Conservation (phyloP, 345 rosid genomes). For the Camelina neglecta region DNA sequence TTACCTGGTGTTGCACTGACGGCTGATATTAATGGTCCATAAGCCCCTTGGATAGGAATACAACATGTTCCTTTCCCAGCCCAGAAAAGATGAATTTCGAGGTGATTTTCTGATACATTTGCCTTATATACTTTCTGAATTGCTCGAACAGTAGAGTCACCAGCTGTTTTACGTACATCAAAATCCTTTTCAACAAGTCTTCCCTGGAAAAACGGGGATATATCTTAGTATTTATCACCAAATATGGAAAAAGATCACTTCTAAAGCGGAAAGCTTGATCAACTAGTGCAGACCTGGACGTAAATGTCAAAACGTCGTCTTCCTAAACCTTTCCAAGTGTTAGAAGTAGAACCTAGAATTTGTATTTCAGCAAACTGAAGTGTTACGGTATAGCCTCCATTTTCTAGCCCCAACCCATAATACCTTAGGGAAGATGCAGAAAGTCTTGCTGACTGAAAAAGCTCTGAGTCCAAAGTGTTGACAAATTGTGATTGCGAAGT, state of each 20-base stretch:
- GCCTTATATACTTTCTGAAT: constrained; percentile 26
- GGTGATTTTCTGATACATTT: constrained; percentile 36
- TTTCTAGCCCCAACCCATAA: constrained; percentile 44
- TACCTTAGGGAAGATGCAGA: constrained; percentile 43
- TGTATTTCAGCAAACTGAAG: constrained; percentile 57
- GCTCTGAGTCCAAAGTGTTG: constrained; percentile 47
- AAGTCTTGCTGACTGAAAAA: constrained; percentile 45
- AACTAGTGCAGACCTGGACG: constrained; percentile 46
- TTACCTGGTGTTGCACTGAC: constrained; percentile 64
- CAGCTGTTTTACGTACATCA: constrained; percentile 50
- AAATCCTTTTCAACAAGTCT: constrained; percentile 52
- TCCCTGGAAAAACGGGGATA: constrained; percentile 32
- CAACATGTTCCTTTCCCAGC: constrained; percentile 49
- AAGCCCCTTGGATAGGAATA: constrained; percentile 40
- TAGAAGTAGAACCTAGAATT: constrained; percentile 35
- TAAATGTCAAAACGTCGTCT: constrained; percentile 54
- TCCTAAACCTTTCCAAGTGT: constrained; percentile 51
- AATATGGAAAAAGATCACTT: not conserved
- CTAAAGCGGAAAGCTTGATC: not conserved
- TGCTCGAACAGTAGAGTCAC: constrained; percentile 45
- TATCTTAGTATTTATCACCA: constrained; percentile 20
- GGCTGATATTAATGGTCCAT: constrained; percentile 52
- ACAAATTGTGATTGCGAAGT: constrained; percentile 38
- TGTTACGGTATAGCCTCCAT: constrained; percentile 45
- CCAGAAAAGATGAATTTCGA: constrained; percentile 45